A percentile compares a stretch with the other conserved stretches of the same genome.
Evolutionary conservation across 257 asterid genomes (phyloP).

Genomic region (Ocimum tenuiflorum): DNA sequence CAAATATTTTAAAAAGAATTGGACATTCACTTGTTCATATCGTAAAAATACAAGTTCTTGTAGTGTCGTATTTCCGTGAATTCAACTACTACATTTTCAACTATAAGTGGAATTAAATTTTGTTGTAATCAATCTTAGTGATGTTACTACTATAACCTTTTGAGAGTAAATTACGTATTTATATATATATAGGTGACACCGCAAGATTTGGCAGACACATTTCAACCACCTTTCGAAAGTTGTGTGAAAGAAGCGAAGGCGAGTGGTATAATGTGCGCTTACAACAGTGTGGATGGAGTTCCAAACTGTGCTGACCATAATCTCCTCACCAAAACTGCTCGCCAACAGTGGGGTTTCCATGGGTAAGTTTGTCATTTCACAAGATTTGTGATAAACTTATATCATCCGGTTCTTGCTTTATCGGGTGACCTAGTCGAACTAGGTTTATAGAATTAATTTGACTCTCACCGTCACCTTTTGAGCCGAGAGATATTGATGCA

Average conservation of each 20-base stretch:
- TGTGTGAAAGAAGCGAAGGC: constrained; percentile 69
- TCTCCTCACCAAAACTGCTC: constrained; percentile 67
- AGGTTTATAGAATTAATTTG: too few species aligned
- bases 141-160: background rate
- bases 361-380: constrained; percentile 41
- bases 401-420: too few species aligned
- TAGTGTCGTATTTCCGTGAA: too few species aligned
- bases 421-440: too few species aligned
- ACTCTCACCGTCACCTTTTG: background rate
- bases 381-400: too few species aligned
- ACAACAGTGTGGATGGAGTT: constrained; percentile 72
- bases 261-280: constrained; percentile 96
- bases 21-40: too few species aligned
- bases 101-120: too few species aligned
- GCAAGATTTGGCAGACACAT: constrained; percentile 89
- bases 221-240: constrained; percentile 74
- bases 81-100: too few species aligned
- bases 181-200: constrained; percentile 43
- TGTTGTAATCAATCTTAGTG: too few species aligned
- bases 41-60: too few species aligned
- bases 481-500: background rate
- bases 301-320: constrained; percentile 75
- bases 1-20: too few species aligned
- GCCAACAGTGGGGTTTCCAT: constrained; percentile 60
- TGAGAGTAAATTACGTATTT: too few species aligned